These are phyloP conservation scores for Lachnellula occidentalis DNA, from an alignment of 2,329 filamentous ascomycete genomes.

Conservation along the genomic window DNA sequence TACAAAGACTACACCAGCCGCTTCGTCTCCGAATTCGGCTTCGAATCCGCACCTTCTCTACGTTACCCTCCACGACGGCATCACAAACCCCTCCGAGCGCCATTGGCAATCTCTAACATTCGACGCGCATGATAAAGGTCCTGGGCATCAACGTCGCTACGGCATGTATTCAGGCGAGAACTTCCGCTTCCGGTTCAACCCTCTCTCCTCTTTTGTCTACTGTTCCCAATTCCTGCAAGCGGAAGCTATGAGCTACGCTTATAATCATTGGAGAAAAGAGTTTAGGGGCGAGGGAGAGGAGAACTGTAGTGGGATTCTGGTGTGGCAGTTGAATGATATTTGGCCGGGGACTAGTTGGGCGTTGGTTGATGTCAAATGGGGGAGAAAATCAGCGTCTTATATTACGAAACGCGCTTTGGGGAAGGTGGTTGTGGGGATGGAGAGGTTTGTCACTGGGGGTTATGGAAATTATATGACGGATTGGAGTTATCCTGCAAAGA, in stretches of 20 bases:
- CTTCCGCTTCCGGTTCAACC: conserved; percentile 25
- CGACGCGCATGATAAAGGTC: conserved; percentile 51
- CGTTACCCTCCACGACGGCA: conserved; percentile 44
- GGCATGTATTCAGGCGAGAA: conserved; percentile 32
- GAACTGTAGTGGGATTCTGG: conserved; percentile 56
- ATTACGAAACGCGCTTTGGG: conserved; percentile 44
- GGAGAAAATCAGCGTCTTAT: conserved; percentile 48
- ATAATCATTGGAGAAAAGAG: conserved; percentile 26
- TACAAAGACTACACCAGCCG: conserved; percentile 42
- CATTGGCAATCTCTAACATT: conserved; percentile 47
- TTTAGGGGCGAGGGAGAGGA: conserved; percentile 20
- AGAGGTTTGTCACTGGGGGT: conserved; percentile 14
- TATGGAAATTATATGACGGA: conserved; percentile 17
- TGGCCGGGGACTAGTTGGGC: conserved; percentile 64
- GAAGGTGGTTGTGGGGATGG: conserved; percentile 20
- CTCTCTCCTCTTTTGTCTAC: conserved; percentile 27
- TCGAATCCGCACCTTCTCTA: conserved; percentile 44
- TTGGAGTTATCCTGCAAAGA: conserved; percentile 10
- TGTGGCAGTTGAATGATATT: conserved; percentile 68
- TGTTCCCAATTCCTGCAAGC: conserved; percentile 26
- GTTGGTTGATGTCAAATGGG: conserved; percentile 53
- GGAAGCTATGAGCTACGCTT: conserved; percentile 28
- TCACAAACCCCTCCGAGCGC: conserved; percentile 41
- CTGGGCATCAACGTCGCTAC: conserved; percentile 47
- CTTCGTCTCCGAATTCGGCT: conserved; percentile 51